Evolutionary conservation across 2,329 filamentous ascomycete genomes (phyloP), one percentile per base, ranked within the genome.

Genomic region (Monilinia polystroma): DNA sequence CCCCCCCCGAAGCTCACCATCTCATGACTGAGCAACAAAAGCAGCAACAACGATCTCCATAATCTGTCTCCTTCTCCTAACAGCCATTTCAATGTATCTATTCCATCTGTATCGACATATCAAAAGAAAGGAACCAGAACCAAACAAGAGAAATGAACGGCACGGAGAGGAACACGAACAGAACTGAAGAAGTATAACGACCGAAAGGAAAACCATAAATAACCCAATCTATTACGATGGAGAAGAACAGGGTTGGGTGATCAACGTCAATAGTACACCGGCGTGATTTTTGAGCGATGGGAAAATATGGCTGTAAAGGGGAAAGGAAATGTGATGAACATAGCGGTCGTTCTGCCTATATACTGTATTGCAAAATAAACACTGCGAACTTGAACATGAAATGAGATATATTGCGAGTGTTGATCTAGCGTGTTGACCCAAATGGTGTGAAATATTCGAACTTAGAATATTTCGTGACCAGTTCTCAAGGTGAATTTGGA

Each of bases 161-260:
- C 32, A 35, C 32, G 32, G 32, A 6, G 32, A 6, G 5, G 7
- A 35, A 35, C 32, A 35, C 32, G 4, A 38, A 38, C 11, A 29
- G 32, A 7, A 38, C 4, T 2, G 4, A 4, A n/a, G 52, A n/a
- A 8, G 14, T 6, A 35, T 35, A 35, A 35, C 32, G 32, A 35
- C 32, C 32, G 32, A 20, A 4, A 23, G 14, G 3, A 11, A 20
- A 4, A 3, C 8, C 6, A 49, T 8, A 10, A 49, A 49, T 2
- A 8, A 51, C 20, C 16, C 58, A 11, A 32, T 60, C 4, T 64
- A 23, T 10, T 56, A 64, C 8, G 62, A 64, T 64, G 52, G 26
- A 7, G 18, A n/a, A 29, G 47, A 47, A 26, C 29, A 18, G 4
- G 29, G 52, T 23, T 64, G 52, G 62, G 62, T 56, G 11, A n/a